phyloP scores from a whole-genome alignment of 352 stramenopile genomes.

The Phytophthora kernoviae region DNA sequence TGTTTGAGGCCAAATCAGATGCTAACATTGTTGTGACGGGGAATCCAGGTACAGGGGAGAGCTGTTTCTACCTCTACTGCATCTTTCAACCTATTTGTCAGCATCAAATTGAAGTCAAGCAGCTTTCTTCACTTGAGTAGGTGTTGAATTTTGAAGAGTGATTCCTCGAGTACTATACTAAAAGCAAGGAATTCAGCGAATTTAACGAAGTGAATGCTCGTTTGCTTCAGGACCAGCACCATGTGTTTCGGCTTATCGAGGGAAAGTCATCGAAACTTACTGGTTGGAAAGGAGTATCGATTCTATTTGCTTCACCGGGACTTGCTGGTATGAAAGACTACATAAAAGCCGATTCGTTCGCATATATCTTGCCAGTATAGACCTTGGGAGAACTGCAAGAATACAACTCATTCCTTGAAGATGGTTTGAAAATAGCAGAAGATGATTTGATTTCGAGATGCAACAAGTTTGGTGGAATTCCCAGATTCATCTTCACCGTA shows the following conservation, averaged over 20 bases:
- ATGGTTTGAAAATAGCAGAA: not conserved
- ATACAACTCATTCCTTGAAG: conserved; percentile 5
- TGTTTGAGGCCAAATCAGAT: conserved; percentile 1
- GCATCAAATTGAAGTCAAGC: not conserved
- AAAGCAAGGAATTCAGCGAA: conserved; percentile 8
- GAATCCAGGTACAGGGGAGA: conserved; percentile 30
- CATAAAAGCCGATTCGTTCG: not conserved
- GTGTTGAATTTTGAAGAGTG: conserved; percentile 15
- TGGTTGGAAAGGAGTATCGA: conserved; percentile 16
- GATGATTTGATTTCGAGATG: conserved; percentile 62
- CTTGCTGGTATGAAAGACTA: not conserved
- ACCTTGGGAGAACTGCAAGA: conserved; percentile 4
- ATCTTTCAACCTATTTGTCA: conserved; percentile 16
- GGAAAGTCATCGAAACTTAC: conserved; percentile 4
- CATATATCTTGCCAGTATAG: conserved; percentile 4
- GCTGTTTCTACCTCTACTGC: conserved; percentile 33
- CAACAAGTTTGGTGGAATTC: conserved; percentile 54
- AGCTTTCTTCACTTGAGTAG: conserved; percentile 10
- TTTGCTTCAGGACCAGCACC: not conserved
- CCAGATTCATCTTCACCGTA: conserved; percentile 8
- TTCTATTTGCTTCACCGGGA: conserved; percentile 7
- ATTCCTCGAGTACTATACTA: conserved; percentile 9
- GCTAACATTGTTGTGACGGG: conserved; percentile 20
- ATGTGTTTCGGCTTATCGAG: conserved; percentile 32
- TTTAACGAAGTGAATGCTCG: conserved; percentile 4